A percentile compares a stretch with the other conserved stretches of the same genome.
Evolutionary conservation across 2,329 filamentous ascomycete genomes (phyloP).

Genomic region (Sporothrix dimorphospora): DNA sequence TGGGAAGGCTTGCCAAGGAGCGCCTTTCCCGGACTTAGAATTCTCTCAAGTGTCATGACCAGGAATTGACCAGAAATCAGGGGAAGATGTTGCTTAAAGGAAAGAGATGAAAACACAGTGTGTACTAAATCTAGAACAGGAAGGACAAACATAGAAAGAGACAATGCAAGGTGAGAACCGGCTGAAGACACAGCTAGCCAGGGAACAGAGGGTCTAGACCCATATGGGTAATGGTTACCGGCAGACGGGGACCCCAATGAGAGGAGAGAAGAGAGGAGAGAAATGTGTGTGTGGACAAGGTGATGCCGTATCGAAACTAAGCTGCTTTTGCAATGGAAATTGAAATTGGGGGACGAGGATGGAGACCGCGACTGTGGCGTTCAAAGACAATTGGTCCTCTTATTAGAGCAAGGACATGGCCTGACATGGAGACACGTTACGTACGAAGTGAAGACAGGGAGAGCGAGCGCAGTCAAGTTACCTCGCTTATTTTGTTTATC

Average conservation of each 20-base stretch:
- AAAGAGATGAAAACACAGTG: background rate
- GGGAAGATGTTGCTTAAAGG: background rate
- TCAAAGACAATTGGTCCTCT: background rate
- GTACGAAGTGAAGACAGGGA: background rate
- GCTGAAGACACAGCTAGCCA: background rate
- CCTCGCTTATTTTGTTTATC: background rate
- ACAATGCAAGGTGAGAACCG: background rate
- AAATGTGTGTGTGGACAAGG: background rate
- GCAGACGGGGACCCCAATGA: background rate
- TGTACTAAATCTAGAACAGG: background rate
- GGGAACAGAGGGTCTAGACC: background rate
- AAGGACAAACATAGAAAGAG: background rate
- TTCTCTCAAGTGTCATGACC: background rate
- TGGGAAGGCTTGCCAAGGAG: background rate
- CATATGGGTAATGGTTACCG: constrained; percentile 8
- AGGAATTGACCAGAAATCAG: background rate
- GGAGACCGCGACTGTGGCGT: background rate
- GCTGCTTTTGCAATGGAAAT: background rate
- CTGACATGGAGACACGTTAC: background rate
- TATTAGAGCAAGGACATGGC: background rate
- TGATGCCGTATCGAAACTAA: background rate
- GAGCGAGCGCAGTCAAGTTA: background rate
- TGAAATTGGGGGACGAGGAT: background rate
- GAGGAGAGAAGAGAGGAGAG: background rate
- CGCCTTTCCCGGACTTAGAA: background rate